Conservation (phyloP, 768 basidiomycete species). For the Suillus hirtellus region DNA sequence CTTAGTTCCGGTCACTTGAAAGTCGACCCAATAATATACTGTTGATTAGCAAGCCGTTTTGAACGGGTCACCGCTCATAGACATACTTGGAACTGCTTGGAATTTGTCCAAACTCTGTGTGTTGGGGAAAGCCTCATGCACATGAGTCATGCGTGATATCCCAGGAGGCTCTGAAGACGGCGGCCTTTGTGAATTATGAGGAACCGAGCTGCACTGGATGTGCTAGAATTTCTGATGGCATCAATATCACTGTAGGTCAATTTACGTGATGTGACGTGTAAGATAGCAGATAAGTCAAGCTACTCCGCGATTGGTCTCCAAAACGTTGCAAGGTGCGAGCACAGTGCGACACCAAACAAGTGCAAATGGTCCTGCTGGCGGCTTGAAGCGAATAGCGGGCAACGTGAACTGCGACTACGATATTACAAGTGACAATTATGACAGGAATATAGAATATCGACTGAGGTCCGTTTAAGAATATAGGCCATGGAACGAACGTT, state of each 20-base stretch:
- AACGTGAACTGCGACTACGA: neutral
- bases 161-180: neutral
- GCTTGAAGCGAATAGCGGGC: too few relatives aligned
- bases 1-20: neutral
- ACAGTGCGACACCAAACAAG: neutral
- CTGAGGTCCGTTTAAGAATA: neutral
- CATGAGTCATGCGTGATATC: neutral
- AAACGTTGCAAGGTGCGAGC: neutral
- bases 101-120: neutral
- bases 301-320: neutral
- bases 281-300: neutral
- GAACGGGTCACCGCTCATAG: neutral
- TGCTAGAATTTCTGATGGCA: neutral
- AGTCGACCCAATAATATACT: neutral
- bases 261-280: constrained; percentile 5
- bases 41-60: neutral
- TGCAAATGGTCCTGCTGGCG: neutral
- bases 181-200: constrained; percentile 1
- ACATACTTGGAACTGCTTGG: too few relatives aligned
- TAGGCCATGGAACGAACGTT: neutral
- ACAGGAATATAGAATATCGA: neutral
- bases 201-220: neutral
- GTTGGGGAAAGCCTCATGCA: neutral
- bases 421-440: constrained; percentile 1
- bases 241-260: neutral